These are phyloP conservation scores for Phytophthora pistaciae DNA, from an alignment of 352 stramenopile genomes.

Conservation along the genomic window DNA sequence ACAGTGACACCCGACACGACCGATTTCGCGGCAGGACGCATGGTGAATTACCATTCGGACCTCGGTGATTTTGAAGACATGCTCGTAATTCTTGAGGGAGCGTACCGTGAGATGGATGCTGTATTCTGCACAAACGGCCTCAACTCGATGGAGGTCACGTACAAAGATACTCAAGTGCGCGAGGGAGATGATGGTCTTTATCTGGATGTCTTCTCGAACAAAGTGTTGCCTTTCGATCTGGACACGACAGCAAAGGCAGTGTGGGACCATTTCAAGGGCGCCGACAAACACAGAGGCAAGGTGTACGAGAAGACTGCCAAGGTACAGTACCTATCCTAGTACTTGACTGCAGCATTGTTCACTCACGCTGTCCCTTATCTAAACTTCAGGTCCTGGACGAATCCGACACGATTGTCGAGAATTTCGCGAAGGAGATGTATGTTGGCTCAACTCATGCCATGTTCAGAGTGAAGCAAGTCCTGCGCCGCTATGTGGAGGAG, in stretches of 20 bases:
- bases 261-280: conserved; percentile 48
- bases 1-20: conserved; percentile 29
- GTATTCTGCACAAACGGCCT: conserved; percentile 51
- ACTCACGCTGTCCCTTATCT: neutral
- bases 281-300: conserved; percentile 41
- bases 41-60: conserved; percentile 37
- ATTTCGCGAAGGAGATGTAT: conserved; percentile 50
- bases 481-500: conserved; percentile 44
- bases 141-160: conserved; percentile 33
- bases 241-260: conserved; percentile 37
- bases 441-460: conserved; percentile 43
- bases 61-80: conserved; percentile 37
- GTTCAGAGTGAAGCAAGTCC: conserved; percentile 47
- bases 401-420: conserved; percentile 50
- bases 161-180: conserved; percentile 41
- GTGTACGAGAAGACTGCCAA: conserved; percentile 44
- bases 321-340: conserved; percentile 20
- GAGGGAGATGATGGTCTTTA: conserved; percentile 41
- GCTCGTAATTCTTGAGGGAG: conserved; percentile 39
- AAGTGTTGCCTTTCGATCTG: conserved; percentile 52
- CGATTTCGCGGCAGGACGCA: conserved; percentile 29
- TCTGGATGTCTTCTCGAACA: conserved; percentile 52
- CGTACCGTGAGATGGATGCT: conserved; percentile 44
- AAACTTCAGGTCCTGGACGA: conserved; percentile 35
- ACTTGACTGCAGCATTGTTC: neutral